These are phyloP conservation scores for Fraxinus latifolia DNA, from an alignment of 305 asterid genomes.

Conservation along the genomic window DNA sequence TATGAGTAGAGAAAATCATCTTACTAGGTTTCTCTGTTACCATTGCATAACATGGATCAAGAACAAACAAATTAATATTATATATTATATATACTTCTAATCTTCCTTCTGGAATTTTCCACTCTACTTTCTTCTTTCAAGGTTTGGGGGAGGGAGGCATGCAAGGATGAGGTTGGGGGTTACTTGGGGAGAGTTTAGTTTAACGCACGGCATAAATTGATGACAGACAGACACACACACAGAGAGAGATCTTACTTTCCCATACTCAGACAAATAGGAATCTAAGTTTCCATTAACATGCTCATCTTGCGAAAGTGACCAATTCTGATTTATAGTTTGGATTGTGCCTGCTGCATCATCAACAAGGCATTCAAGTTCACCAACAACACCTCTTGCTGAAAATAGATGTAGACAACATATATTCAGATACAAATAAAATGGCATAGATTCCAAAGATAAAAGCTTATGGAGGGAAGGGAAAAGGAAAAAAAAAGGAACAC, in stretches of 20 bases:
- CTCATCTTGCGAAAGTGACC: constrained; percentile 29
- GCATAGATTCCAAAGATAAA: not conserved
- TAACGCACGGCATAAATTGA: not conserved
- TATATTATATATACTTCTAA: not conserved
- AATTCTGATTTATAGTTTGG: constrained; percentile 30
- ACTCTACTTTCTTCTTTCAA: not conserved
- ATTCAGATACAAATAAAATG: constrained; percentile 4
- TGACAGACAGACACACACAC: not conserved
- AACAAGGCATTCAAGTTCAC: constrained; percentile 56
- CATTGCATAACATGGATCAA: not conserved
- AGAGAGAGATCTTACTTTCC: constrained; percentile 28
- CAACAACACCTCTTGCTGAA: constrained; percentile 51
- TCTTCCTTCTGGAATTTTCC: not conserved
- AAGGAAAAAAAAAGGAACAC: not conserved
- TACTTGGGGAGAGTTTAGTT: not conserved
- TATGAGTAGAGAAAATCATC: not conserved
- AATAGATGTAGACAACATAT: constrained; percentile 8
- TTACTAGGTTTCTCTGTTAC: not conserved
- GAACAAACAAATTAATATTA: not conserved
- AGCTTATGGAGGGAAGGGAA: not conserved
- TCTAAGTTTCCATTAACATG: constrained; percentile 23
- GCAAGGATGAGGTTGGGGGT: not conserved
- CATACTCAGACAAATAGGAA: constrained; percentile 21
- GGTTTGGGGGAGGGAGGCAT: not conserved
- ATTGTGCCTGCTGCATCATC: constrained; percentile 43